Evolutionary conservation across 129 eudicot genomes (phyloP), one percentile per base, ranked within the genome.

Genomic region (Gnaphalium uliginosum): DNA sequence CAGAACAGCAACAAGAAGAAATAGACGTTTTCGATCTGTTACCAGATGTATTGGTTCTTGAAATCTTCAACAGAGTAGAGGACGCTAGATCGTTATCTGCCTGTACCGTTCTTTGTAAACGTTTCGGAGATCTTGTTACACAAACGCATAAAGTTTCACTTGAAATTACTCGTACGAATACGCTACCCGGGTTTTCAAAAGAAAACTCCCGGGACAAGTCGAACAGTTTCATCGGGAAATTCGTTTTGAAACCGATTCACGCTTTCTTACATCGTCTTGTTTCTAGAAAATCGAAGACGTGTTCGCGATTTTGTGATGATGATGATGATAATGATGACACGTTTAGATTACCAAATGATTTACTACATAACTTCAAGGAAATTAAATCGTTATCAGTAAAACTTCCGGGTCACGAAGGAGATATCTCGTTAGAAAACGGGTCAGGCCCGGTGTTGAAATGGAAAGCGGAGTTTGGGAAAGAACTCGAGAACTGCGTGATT

Each of bases 381-480:
- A 76, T 90, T 15, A 71, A 80, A 27, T 71, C 66, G 7, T 41
- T 90, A 6, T 77, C 76, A 22, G 73, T 90, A 1, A 76, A 85
- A 41, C 83, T 90, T 66, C 96, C 93, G 10, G 78, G 86, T 11
- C 68, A 82, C 9, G 73, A 83, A 9, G 79, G 87, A 14, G 76
- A 83, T 69, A 22, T 76, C 9, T 79, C 86, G 73, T 6, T 74
- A 53, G 54, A 78, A 53, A 61, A 56, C 48, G 71, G 76, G 3
- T 76, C 73, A 23, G 83, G 76, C 43, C 75, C 85, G 4, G 56
- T 88, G 51, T 43, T 90, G 78, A 90, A 80, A 72, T 90, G 96
- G 96, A 86, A 80, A 62, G 96, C 88, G 0, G 87, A 82, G 23
- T 90, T 90, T 26, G 96, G 96, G 10, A 83, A 71, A 3, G 83